These are phyloP conservation scores for Eimeria acervulina DNA, from an alignment of 169 alveolate genomes.

Conservation along the genomic window DNA sequence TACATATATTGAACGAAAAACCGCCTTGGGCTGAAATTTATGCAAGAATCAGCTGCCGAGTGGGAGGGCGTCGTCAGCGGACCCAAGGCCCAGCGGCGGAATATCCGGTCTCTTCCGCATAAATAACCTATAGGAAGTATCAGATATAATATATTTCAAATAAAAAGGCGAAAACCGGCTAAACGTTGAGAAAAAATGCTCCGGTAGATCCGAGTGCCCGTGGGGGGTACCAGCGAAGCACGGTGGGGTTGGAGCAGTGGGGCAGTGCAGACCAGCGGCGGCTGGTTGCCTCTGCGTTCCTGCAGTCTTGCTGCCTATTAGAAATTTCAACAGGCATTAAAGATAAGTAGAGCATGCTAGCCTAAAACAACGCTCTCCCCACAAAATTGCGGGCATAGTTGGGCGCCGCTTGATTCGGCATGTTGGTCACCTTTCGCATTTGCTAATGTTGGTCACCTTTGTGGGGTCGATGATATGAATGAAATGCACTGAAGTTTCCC, in stretches of 20 bases:
- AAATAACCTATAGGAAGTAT: not conserved
- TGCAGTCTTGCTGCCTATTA: not conserved
- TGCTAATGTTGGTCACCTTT: not conserved
- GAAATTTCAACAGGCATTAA: not conserved
- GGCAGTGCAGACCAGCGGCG: constrained; percentile 46
- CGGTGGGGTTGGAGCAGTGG: constrained; percentile 78
- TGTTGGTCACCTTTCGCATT: constrained; percentile 2
- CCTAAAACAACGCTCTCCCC: not conserved
- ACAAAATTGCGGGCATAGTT: not conserved
- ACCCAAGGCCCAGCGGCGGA: constrained; percentile 38
- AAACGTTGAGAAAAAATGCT: not conserved
- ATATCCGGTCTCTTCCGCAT: constrained; percentile 20
- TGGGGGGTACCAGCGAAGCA: not conserved
- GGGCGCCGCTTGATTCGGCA: not conserved
- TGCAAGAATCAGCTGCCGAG: not conserved
- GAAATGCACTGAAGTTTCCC: not conserved
- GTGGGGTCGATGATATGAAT: not conserved
- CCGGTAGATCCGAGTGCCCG: not conserved
- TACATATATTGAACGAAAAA: not conserved
- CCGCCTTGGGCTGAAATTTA: constrained; percentile 15
- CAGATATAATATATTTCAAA: not conserved
- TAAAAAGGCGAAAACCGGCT: not conserved
- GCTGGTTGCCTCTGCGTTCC: not conserved
- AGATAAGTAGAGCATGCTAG: not conserved
- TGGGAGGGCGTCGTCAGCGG: constrained; percentile 79